Evolutionary conservation across 2,329 filamentous ascomycete genomes (phyloP).

Genomic region (Lizonia empirigonia): DNA sequence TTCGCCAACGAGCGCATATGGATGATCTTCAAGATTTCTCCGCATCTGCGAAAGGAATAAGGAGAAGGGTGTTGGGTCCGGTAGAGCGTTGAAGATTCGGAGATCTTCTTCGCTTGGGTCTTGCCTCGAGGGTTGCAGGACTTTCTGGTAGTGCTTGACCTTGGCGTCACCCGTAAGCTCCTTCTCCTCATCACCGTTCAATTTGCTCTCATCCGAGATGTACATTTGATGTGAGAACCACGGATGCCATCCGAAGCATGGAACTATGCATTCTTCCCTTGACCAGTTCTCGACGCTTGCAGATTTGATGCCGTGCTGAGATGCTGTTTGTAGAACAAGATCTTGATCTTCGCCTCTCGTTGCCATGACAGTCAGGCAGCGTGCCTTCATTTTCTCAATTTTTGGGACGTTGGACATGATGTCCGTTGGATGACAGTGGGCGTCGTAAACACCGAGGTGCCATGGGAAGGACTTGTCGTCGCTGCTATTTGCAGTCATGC

Average conservation of each 20-base stretch:
- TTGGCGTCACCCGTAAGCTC: slow-evolving; percentile 52
- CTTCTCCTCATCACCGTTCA: slow-evolving; percentile 8
- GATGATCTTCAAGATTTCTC: slow-evolving; percentile 61
- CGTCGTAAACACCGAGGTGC: slow-evolving; percentile 74
- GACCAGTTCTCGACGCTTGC: slow-evolving; percentile 32
- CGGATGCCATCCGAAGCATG: slow-evolving; percentile 86
- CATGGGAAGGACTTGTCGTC: slow-evolving; percentile 61
- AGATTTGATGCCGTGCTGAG: slow-evolving; percentile 56
- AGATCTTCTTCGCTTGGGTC: slow-evolving; percentile 48
- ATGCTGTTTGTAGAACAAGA: slow-evolving; percentile 68
- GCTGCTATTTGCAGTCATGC: not conserved
- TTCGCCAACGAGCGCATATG: slow-evolving; percentile 74
- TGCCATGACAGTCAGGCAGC: slow-evolving; percentile 74
- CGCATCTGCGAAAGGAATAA: slow-evolving; percentile 63
- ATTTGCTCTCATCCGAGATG: slow-evolving; percentile 46
- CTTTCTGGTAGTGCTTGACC: slow-evolving; percentile 67
- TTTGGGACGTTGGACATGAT: slow-evolving; percentile 66
- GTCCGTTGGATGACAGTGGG: slow-evolving; percentile 85
- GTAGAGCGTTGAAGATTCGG: slow-evolving; percentile 56
- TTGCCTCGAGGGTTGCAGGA: slow-evolving; percentile 60
- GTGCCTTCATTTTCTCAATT: slow-evolving; percentile 69
- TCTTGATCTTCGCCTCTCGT: slow-evolving; percentile 77
- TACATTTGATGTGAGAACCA: slow-evolving; percentile 84
- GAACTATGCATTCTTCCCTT: slow-evolving; percentile 59
- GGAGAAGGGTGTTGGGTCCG: slow-evolving; percentile 65